Percentiles rank a stretch among this genome's conserved stretches.
Evolutionary conservation across 208 protist genomes (phyloP).

Genomic region (Trypanosomatidae sp.): DNA sequence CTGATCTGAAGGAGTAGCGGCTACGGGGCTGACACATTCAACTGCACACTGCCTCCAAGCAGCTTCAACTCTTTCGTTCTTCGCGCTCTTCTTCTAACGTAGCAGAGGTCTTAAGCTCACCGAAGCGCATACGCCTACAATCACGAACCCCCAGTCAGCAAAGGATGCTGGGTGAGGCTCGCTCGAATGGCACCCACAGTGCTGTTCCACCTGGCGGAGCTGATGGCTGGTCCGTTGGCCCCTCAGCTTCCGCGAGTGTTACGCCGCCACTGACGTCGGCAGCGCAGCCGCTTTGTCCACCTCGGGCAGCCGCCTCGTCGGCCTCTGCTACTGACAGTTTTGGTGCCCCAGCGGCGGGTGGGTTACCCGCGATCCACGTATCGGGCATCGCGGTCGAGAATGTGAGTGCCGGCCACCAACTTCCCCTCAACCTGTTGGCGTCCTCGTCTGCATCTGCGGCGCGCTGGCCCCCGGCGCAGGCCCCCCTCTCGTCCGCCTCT

Average conservation of each 20-base stretch:
- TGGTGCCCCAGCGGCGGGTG: neutral
- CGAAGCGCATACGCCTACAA: neutral
- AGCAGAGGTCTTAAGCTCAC: neutral
- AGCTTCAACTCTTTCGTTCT: neutral
- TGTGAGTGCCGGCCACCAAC: neutral
- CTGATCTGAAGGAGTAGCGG: neutral
- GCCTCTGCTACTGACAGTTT: neutral
- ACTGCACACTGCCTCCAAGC: neutral
- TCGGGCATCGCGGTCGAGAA: neutral
- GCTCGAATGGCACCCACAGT: neutral
- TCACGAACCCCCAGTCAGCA: neutral
- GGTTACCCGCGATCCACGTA: neutral
- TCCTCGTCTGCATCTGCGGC: neutral
- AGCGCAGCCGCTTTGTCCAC: neutral
- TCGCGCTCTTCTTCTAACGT: neutral
- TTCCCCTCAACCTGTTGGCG: neutral
- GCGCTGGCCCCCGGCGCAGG: neutral
- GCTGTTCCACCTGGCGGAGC: neutral
- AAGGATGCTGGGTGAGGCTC: neutral
- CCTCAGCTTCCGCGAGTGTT: neutral
- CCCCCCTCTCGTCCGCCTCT: neutral
- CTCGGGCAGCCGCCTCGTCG: neutral
- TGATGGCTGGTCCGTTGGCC: constrained; percentile 4
- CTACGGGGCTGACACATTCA: neutral
- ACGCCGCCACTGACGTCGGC: neutral